These are phyloP conservation scores for Trichoderma atroviride DNA, from an alignment of 2,329 filamentous ascomycete genomes.

Conservation along the genomic window DNA sequence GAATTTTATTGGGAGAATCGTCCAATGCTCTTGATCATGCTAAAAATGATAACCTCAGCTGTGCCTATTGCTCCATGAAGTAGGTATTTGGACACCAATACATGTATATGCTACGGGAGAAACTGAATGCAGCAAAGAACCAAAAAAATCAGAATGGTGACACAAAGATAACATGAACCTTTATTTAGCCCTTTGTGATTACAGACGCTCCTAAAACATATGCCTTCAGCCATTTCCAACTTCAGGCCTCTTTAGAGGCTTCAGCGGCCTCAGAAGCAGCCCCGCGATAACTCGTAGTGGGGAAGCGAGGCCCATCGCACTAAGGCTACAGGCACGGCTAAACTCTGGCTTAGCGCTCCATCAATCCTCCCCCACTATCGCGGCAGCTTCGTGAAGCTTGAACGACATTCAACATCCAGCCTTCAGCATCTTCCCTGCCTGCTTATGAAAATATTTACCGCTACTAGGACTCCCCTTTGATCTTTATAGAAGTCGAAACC, in stretches of 20 bases:
- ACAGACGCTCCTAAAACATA: neutral
- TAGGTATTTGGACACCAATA: too few species aligned
- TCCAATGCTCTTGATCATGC: too few species aligned
- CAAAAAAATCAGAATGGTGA: too few species aligned
- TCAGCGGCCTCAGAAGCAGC: neutral
- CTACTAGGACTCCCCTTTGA: neutral
- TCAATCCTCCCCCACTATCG: conserved; percentile 16
- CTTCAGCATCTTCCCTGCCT: neutral
- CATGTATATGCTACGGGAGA: too few species aligned
- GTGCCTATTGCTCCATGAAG: too few species aligned
- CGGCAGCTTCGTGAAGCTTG: conserved; percentile 3
- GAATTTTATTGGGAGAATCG: neutral
- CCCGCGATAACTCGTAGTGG: neutral
- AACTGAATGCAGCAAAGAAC: too few species aligned
- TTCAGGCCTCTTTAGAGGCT: neutral
- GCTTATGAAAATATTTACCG: neutral
- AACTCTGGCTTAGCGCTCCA: neutral
- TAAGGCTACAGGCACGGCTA: neutral
- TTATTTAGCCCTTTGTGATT: neutral
- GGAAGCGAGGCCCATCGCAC: neutral
- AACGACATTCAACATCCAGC: neutral
- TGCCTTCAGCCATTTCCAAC: neutral
- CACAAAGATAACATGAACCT: too few species aligned
- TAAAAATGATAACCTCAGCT: too few species aligned
- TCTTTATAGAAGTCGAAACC: neutral